Conservation (phyloP, 2,329 filamentous ascomycete genomes). For the Calonectria honghensis region DNA sequence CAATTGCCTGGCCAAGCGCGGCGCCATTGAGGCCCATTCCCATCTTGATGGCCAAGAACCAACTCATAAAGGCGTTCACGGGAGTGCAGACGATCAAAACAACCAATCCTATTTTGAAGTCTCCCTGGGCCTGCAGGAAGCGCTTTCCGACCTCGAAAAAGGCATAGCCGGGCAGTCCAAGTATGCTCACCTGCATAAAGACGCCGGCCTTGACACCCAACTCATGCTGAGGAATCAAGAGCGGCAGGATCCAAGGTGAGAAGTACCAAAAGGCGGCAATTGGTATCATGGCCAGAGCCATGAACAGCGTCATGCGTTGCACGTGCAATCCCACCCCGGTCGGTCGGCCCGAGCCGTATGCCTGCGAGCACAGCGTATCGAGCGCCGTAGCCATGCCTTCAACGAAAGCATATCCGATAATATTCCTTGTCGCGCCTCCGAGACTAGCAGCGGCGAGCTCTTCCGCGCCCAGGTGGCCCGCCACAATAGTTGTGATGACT, state of each 20-base stretch:
- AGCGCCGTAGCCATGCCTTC: constrained; percentile 54
- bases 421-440: constrained; percentile 73
- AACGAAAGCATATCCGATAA: constrained; percentile 68
- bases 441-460: constrained; percentile 71
- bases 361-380: constrained; percentile 52
- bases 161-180: constrained; percentile 72
- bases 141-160: constrained; percentile 73
- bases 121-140: constrained; percentile 73
- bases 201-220: constrained; percentile 69
- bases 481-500: constrained; percentile 70
- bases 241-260: constrained; percentile 66
- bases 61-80: constrained; percentile 69
- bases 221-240: constrained; percentile 67
- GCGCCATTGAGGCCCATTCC: constrained; percentile 70
- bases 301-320: constrained; percentile 71
- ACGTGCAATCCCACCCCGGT: constrained; percentile 71
- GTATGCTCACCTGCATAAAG: constrained; percentile 68
- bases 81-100: constrained; percentile 69
- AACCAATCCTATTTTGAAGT: constrained; percentile 69
- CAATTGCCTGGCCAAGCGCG: constrained; percentile 68
- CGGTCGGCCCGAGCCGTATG: constrained; percentile 62
- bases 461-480: constrained; percentile 71
- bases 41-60: constrained; percentile 66
- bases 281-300: constrained; percentile 67
- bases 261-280: constrained; percentile 69